These are phyloP conservation scores for Lasiosphaeria hispida DNA, from an alignment of 495 filamentous ascomycete genomes.

Conservation along the genomic window DNA sequence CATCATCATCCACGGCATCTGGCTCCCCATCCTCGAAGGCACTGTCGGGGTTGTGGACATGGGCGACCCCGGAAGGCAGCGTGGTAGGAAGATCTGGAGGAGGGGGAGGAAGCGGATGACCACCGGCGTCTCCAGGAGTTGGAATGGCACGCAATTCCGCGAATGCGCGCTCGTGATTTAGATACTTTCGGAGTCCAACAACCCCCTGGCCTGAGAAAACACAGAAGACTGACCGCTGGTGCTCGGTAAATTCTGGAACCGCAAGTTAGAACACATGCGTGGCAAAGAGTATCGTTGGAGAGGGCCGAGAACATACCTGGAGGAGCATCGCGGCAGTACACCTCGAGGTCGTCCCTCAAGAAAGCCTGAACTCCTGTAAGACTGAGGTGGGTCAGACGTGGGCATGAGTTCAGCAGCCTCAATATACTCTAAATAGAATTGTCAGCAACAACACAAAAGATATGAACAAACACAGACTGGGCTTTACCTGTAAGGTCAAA, in stretches of 20 bases:
- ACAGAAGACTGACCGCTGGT: conserved; percentile 93
- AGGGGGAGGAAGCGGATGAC: not conserved
- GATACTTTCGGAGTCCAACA: conserved; percentile 65
- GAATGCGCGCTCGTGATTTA: conserved; percentile 55
- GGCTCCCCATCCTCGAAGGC: conserved; percentile 34
- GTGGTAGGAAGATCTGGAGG: too few species aligned
- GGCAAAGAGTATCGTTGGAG: not conserved
- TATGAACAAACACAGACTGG: conserved; percentile 3
- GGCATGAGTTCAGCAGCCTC: conserved; percentile 83
- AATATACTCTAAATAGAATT: conserved; percentile 74
- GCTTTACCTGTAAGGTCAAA: conserved; percentile 72
- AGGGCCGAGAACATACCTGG: conserved; percentile 45
- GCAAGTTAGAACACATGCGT: conserved; percentile 10
- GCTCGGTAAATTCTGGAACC: conserved; percentile 82
- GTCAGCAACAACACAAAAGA: conserved; percentile 20
- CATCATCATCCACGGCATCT: conserved; percentile 41
- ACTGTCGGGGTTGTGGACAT: conserved; percentile 25
- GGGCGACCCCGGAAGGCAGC: not conserved
- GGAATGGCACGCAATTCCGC: conserved; percentile 17
- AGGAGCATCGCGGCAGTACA: conserved; percentile 84
- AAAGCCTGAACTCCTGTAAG: conserved; percentile 91
- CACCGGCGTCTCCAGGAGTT: not conserved
- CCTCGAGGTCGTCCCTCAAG: conserved; percentile 70
- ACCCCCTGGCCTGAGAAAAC: conserved; percentile 94
- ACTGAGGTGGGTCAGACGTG: conserved; percentile 89